Evolutionary conservation across 139 green algal species (phyloP), one percentile per base, ranked within the genome.

Genomic region (Pseudopediastrum boryanum): DNA sequence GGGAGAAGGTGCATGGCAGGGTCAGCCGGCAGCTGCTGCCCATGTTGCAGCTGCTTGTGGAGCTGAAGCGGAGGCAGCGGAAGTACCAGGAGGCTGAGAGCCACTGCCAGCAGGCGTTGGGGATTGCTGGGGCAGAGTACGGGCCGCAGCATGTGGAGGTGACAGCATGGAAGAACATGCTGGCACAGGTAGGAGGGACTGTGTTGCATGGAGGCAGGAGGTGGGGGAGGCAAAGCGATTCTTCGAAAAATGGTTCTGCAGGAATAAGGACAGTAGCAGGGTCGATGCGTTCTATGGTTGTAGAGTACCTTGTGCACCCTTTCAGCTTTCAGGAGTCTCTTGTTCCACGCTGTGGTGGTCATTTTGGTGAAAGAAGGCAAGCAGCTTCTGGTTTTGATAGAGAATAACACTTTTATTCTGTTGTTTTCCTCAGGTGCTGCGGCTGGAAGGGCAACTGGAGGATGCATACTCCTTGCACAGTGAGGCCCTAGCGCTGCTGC

Each of bases 11-110:
- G 46, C 63, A 35, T 52, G 61, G 59, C 4, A 23, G 44, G 35
- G 21, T 21, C 46, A 72, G 43, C 35, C 25, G 62, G 31, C 44
- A 72, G 74, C 74, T 81, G 61, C 74, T 81, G 35, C 38, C 74
- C 38, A 63, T 81, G 25, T 63, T 81, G 74, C 74, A 74, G 62
- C 74, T 74, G 62, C 61, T 67, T 38, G 74, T 72, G 3, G 74
- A 81, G 62, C 59, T 81, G 61, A 35, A 64, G 74, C 62, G 74
- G 4, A 46, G 74, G 33, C 62, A 39, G 35, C 46, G 74, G 25
- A 71, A 72, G 44, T 81, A 66, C 23, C n/a, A 3, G 0, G 74
- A 81, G 16, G 74, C 74, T 31, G 74, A 81, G 62, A 35, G 44
- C 4, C 35, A 74, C 12, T 62, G 39, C 7, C 41, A 56, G 61